These are phyloP conservation scores for Trametes sp. DNA, from an alignment of 1,284 basidiomycete genomes.

Conservation along the genomic window DNA sequence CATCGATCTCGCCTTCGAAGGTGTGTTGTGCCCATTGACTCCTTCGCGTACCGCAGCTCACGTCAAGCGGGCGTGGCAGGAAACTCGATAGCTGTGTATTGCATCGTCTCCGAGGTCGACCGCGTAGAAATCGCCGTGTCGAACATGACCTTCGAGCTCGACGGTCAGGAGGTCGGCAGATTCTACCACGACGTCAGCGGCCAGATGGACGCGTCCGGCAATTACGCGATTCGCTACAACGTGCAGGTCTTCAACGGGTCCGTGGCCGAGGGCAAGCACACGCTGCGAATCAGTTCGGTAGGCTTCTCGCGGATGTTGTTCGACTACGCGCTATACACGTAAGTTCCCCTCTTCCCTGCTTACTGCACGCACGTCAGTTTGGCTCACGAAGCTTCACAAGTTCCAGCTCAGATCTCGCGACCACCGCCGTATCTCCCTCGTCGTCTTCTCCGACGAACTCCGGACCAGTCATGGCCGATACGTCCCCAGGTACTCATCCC, in stretches of 20 bases:
- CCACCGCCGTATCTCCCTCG: neutral
- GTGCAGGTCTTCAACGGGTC: slow-evolving; percentile 23
- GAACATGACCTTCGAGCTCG: slow-evolving; percentile 29
- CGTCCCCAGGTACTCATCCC: neutral
- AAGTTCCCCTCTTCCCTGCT: slow-evolving; percentile 3
- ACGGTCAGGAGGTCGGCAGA: slow-evolving; percentile 14
- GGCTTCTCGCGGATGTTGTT: slow-evolving; percentile 27
- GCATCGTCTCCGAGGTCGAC: slow-evolving; percentile 24
- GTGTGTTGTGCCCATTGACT: slow-evolving; percentile 10
- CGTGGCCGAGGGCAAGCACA: slow-evolving; percentile 21
- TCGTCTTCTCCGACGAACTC: neutral
- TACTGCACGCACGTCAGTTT: neutral
- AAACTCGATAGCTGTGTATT: slow-evolving; percentile 21
- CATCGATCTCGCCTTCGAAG: slow-evolving; percentile 27
- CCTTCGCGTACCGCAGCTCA: neutral
- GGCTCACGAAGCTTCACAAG: slow-evolving; percentile 9
- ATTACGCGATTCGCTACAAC: slow-evolving; percentile 18
- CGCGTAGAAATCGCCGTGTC: slow-evolving; percentile 14
- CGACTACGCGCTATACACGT: slow-evolving; percentile 32
- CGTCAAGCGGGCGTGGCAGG: slow-evolving; percentile 16
- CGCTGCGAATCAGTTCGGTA: slow-evolving; percentile 24
- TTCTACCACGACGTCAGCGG: slow-evolving; percentile 24
- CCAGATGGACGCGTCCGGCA: slow-evolving; percentile 8
- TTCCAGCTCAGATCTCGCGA: slow-evolving; percentile 12
- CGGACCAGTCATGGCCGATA: neutral